Base-by-base conservation (phyloP, 169 alveolate genomes). In the Cryptosporidium ubiquitum region DNA sequence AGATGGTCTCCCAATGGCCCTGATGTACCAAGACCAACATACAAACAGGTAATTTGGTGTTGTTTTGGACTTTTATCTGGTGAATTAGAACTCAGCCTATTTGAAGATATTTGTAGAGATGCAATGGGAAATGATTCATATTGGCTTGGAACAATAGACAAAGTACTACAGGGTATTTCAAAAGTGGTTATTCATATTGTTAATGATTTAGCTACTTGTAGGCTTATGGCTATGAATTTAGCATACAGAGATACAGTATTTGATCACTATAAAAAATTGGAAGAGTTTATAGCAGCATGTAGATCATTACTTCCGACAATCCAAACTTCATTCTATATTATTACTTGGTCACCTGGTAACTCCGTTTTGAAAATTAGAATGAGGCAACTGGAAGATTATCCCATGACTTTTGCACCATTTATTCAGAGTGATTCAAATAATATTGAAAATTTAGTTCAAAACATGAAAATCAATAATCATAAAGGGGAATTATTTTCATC, bases 91-190 rank as follows among this genome's bases (percentile, higher is more conserved):
- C 64, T 79, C 16, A 64, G 89, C 40, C 61, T 91, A 23, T 94
- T 91, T 68, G 96, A 94, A 84, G 95, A 94, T 64, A 75, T 86
- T 84, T 91, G 95, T 47, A 73, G 96, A 66, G 92, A 84, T 55
- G 85, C 93, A 26, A 91, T 93, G 86, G 95, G 95, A 37, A 94
- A 91, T 91, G 94, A 94, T 69, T 61, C 94, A 5, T 94, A 91
- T 73, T 75, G 94, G 68, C 91, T 94, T 33, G 93, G 94, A 69
- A 93, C 94, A 58, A 91, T 94, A 91, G 96, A 94, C 68, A 94
- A 94, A 85, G 89, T 79, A 9, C 33, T 79, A 7, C 75, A 61
- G 68, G 89, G 89, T 10, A 79, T 79, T 20, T 79, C 89, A 29
- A 79, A 79, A 42, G 89, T 79, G 55, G 75, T 61, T n/a, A 44